phyloP scores from a whole-genome alignment of 257 asterid genomes.

The Fraxinus excelsior region DNA sequence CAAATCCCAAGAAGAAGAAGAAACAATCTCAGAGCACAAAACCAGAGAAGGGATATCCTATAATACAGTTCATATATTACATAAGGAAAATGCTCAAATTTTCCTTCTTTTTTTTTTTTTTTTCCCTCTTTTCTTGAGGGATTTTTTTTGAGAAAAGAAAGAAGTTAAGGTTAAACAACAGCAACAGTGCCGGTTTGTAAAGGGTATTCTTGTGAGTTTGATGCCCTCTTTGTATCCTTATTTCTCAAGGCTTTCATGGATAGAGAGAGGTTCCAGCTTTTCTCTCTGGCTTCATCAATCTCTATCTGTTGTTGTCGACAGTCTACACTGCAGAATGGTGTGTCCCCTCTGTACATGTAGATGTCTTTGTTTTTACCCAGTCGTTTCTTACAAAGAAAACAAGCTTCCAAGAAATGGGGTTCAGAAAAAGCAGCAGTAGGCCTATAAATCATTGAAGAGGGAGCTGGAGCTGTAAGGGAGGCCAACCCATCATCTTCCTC shows the following conservation, averaged over 20 bases:
- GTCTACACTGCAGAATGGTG: conserved; percentile 50
- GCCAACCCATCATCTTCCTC: conserved; percentile 42
- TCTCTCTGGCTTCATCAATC: conserved; percentile 44
- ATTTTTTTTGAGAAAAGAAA: too few relatives aligned
- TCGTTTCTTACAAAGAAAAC: conserved; percentile 43
- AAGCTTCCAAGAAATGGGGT: conserved; percentile 43
- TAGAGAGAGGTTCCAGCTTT: conserved; percentile 33
- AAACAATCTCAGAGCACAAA: neutral
- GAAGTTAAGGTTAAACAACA: neutral
- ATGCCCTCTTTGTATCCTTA: conserved; percentile 16
- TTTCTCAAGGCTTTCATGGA: conserved; percentile 42
- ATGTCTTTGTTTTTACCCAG: conserved; percentile 42
- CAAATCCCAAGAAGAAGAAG: neutral
- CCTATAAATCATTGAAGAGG: conserved; percentile 27
- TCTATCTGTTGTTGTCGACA: conserved; percentile 56
- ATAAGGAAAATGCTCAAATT: neutral
- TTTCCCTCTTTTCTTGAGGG: too few relatives aligned
- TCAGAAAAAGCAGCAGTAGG: neutral
- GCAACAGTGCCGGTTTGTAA: neutral
- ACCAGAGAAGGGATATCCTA: neutral
- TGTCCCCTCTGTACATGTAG: conserved; percentile 58
- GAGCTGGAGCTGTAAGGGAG: conserved; percentile 23
- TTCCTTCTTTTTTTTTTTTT: too few relatives aligned
- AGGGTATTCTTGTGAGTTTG: neutral
- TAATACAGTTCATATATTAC: neutral